These are phyloP conservation scores for Paramecium sonneborni DNA, from an alignment of 73 alveolate genomes.

Conservation along the genomic window DNA sequence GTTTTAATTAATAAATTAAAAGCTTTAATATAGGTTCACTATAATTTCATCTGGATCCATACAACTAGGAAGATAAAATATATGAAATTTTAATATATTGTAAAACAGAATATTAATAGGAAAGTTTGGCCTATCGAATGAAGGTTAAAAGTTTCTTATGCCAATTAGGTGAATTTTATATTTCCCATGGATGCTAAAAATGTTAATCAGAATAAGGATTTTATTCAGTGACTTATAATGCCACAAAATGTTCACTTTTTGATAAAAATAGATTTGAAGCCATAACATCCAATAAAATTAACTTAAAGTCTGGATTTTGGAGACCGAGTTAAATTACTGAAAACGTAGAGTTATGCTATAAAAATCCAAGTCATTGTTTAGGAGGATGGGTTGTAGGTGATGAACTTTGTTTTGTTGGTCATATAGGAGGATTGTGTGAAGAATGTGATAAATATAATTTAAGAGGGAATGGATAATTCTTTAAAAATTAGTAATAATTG, in stretches of 20 bases:
- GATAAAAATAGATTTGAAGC: not conserved
- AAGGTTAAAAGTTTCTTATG: not conserved
- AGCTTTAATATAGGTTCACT: too few relatives aligned
- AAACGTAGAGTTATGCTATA: not conserved
- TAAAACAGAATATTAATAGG: too few relatives aligned
- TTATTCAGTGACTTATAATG: not conserved
- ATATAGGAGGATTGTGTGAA: not conserved
- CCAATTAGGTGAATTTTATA: not conserved
- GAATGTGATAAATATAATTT: not conserved
- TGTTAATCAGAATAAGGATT: not conserved
- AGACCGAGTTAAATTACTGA: not conserved
- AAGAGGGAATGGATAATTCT: not conserved
- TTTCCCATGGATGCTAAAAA: not conserved
- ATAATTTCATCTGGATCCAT: too few relatives aligned
- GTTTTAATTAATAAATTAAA: too few relatives aligned
- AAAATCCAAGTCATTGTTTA: not conserved
- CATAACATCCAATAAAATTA: not conserved
- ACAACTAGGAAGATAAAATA: not conserved
- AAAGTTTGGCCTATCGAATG: too few relatives aligned
- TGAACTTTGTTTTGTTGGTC: not conserved
- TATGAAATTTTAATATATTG: not conserved
- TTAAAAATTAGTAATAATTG: not conserved
- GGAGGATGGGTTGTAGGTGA: not conserved
- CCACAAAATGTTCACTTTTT: not conserved
- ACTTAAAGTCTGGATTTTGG: not conserved